A percentile compares a stretch with the other conserved stretches of the same genome.
Conservation (phyloP, 1,139 yeast genomes). For the Meyerozyma smithsonii region DNA sequence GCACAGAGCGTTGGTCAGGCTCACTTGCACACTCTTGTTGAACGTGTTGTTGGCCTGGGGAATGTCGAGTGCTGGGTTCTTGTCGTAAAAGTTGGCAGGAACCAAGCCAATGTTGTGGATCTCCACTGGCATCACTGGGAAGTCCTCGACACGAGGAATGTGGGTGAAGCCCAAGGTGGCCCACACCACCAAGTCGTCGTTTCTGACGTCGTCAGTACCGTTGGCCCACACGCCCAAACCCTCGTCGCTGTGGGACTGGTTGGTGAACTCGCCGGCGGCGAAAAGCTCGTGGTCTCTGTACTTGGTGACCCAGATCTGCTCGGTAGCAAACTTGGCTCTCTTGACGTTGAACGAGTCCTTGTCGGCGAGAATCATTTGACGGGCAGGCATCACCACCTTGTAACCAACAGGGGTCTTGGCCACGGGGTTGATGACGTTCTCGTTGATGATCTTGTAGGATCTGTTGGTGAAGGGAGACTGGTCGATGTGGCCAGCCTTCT, state of each 20-base stretch:
- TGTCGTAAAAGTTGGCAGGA: constrained; percentile 76
- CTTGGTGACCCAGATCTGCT: constrained; percentile 75
- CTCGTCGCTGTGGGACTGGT: constrained; percentile 61
- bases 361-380: constrained; percentile 69
- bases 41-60: constrained; percentile 70
- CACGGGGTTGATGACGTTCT: constrained; percentile 69
- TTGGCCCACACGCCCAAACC: constrained; percentile 67
- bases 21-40: constrained; percentile 42
- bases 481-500: constrained; percentile 68
- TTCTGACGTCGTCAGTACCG: constrained; percentile 68
- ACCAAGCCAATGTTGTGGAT: constrained; percentile 61
- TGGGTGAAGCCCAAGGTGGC: constrained; percentile 86
- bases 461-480: constrained; percentile 76
- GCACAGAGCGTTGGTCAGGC: constrained; percentile 7
- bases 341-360: constrained; percentile 55
- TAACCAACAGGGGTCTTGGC: constrained; percentile 79
- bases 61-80: constrained; percentile 78
- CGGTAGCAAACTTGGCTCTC: constrained; percentile 70
- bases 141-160: constrained; percentile 84
- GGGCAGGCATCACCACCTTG: constrained; percentile 73
- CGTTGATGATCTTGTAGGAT: constrained; percentile 75
- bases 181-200: constrained; percentile 81
- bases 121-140: constrained; percentile 93
- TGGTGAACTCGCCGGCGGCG: constrained; percentile 79
- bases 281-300: constrained; percentile 62